phyloP scores from a whole-genome alignment of 2,329 filamentous ascomycete species.

The Cytospora paraplurivora region DNA sequence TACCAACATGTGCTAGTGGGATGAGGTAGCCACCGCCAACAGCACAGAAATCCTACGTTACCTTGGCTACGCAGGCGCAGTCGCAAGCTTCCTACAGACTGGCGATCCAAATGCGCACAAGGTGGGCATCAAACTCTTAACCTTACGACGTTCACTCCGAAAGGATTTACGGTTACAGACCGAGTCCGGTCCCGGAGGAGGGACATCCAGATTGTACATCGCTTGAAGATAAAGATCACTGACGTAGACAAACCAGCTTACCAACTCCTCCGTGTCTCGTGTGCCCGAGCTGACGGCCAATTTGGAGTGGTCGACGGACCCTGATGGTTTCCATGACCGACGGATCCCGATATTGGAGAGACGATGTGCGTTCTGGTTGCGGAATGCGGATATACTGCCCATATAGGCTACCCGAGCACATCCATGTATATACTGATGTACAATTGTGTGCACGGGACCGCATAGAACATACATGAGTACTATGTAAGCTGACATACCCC shows the following conservation, averaged over 20 bases:
- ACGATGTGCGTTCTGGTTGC: slow-evolving; percentile 1
- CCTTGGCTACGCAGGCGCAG: slow-evolving; percentile 7
- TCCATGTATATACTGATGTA: background rate
- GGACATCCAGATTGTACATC: no score
- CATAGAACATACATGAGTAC: no score
- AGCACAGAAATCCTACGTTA: background rate
- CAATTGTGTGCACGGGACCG: no score
- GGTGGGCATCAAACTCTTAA: background rate
- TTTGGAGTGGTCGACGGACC: background rate
- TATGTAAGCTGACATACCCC: no score
- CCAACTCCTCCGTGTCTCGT: background rate
- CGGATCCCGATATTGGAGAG: background rate
- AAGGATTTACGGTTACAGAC: no score
- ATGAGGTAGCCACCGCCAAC: background rate
- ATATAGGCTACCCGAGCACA: background rate
- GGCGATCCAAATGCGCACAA: slow-evolving; percentile 11
- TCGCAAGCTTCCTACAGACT: slow-evolving; percentile 5
- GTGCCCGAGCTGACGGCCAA: background rate
- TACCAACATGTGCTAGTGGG: background rate
- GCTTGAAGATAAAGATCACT: background rate
- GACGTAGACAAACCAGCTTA: background rate
- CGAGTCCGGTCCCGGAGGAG: no score
- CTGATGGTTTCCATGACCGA: background rate
- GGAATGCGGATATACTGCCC: background rate
- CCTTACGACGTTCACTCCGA: background rate